Percentiles rank a stretch among this genome's conserved stretches.
Evolutionary conservation across 2,329 filamentous ascomycete genomes (phyloP).

Genomic region (Macrophomina phaseolina): DNA sequence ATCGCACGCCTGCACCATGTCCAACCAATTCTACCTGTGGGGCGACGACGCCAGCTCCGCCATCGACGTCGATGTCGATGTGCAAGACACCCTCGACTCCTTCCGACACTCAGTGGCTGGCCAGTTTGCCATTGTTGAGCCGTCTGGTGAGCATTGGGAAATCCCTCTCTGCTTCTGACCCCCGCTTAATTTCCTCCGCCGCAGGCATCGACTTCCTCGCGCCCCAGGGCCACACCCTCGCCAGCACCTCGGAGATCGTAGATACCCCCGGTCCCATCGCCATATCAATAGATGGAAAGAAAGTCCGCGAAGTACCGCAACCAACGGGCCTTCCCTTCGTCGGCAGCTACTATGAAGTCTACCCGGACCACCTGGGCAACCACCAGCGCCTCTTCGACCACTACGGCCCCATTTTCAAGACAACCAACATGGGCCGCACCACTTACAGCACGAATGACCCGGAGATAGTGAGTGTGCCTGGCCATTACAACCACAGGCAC

Average conservation of each 20-base stretch:
- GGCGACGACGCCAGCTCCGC: constrained; percentile 35
- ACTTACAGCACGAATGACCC: constrained; percentile 47
- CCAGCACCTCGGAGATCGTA: constrained; percentile 31
- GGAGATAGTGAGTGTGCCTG: constrained; percentile 29
- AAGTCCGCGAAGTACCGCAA: constrained; percentile 50
- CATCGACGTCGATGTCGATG: constrained; percentile 34
- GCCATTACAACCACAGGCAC: no score
- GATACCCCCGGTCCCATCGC: constrained; percentile 32
- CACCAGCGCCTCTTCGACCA: constrained; percentile 48
- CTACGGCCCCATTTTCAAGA: constrained; percentile 47
- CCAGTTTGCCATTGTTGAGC: constrained; percentile 39
- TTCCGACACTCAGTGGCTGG: constrained; percentile 36
- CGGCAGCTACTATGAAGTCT: constrained; percentile 47
- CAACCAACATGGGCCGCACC: constrained; percentile 44
- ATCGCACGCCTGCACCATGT: not conserved
- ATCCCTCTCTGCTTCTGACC: not conserved
- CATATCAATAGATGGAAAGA: constrained; percentile 57
- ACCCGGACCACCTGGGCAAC: constrained; percentile 51
- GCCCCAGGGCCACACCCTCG: constrained; percentile 15
- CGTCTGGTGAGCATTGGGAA: constrained; percentile 32
- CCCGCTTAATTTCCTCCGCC: not conserved
- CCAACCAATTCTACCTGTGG: constrained; percentile 36
- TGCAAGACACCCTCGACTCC: constrained; percentile 34
- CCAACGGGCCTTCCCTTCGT: constrained; percentile 46
- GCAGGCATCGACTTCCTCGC: constrained; percentile 32